Evolutionary conservation across 2,329 filamentous ascomycete genomes (phyloP).

Genomic region (Stemphylium beticola): DNA sequence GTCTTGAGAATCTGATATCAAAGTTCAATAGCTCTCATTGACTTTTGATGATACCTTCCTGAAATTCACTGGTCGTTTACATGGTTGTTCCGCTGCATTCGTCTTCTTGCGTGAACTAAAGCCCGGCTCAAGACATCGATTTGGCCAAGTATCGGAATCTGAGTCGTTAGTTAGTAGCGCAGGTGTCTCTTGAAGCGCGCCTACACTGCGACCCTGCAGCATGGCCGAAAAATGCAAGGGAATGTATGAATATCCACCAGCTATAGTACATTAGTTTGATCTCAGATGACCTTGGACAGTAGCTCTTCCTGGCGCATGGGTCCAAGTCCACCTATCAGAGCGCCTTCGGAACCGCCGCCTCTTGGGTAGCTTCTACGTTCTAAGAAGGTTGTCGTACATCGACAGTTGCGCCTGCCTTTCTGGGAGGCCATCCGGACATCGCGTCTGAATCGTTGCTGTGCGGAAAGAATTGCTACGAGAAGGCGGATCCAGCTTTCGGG

Average conservation of each 20-base stretch:
- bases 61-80: not conserved
- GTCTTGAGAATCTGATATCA: no score
- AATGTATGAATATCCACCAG: no score
- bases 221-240: no score
- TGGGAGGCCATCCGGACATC: not conserved
- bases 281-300: no score
- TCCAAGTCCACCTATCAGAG: not conserved
- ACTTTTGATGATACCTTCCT: conserved; percentile 2
- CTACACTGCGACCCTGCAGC: no score
- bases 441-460: no score
- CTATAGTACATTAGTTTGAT: no score
- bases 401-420: conserved; percentile 1
- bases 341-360: not conserved
- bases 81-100: not conserved
- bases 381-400: not conserved
- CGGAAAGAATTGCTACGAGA: no score
- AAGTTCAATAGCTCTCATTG: not conserved
- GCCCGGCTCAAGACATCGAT: not conserved
- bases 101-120: not conserved
- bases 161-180: no score
- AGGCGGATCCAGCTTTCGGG: no score
- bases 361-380: not conserved
- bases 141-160: not conserved
- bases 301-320: no score
- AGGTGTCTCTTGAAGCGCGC: no score